Base-by-base conservation (phyloP, 2,329 filamentous ascomycete species). In the Atkinsonella texensis region DNA sequence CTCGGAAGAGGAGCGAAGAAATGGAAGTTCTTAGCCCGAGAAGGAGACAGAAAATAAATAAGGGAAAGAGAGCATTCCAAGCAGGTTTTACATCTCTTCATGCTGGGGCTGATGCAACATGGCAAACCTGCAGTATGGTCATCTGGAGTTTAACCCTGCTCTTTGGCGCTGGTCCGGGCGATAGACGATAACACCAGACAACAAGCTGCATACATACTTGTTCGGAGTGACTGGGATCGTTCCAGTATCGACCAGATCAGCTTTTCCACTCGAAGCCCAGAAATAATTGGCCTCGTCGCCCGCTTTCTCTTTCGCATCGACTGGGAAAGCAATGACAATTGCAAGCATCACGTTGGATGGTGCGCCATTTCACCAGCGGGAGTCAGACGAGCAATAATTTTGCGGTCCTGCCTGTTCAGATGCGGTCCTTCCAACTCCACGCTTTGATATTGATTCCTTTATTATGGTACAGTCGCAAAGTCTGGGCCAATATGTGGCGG, bases 71-170 rank as follows among this genome's bases (percentile, higher is more conserved):
- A 2, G 33, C 33, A 35, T 13, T 10, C 10, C 3, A 12, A 13
- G 31, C 28, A 32, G 33, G 31, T 33, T 32, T 43, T 31, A 33
- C 32, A 28, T 23, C 31, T 11, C 20, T 39, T 32, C n/a, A n/a
- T 20, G 38, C 48, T 20, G 46, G 31, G 18, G 17, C 42, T 44
- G 13, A 38, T 52, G 46, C 46, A 49, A 45, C 18, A 46, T 33
- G 46, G 18, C 35, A 31, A 40, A 28, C 18, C 20, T 4, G 13
- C 15, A 39, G 46, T 8, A 32, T 20, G 40, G 50, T 49, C 41
- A 52, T 52, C 46, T 52, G 46, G n/a, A 49, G 41, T 41, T 33
- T 12, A 46, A 15, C 50, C 50, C 33, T 46, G 35, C 20, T 41
- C 28, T 41, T 23, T 50, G 46, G 18, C 39, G 48, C 18, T 13